Base-by-base conservation (phyloP, 306 rosid genomes). In the Herpetospermum pedunculosum region DNA sequence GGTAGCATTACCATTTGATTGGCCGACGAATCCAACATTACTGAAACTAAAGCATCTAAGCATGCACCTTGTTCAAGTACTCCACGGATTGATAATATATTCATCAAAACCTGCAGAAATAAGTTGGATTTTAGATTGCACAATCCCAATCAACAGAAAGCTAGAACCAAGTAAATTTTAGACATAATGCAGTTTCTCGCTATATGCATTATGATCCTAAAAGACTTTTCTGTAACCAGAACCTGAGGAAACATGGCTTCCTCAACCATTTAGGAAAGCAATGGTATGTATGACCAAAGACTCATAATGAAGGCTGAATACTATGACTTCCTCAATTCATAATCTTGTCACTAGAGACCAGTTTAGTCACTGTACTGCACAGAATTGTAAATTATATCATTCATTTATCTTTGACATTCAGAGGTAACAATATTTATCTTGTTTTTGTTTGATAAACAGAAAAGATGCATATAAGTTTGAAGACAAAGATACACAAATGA, bases 21-120 rank as follows among this genome's bases (percentile, higher is more conserved):
- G 75, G 81, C 79, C 7, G 91, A 82, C 1, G 97, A 94, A 81
- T 94, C 97, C 90, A 94, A 82, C 97, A 94, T 91, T 74, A 91
- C 82, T 10, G 95, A 82, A 78, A 92, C 80, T 73, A 94, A 81
- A 71, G 97, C 98, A 77, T 94, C 98, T 64, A 94, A 84, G 78
- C 97, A 94, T 49, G 94, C 97, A 38, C 92, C 88, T 85, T 91
- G 94, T 81, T 89, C 97, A 50, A 78, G 88, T 58, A 86, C 94
- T 62, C 97, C 92, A 7, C 92, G 86, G 58, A 87, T 83, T 12
- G 97, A 90, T 70, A 94, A 74, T 77, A 94, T 86, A 78, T 85
- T 88, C 94, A 91, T 85, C 85, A 94, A 83, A 73, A 91, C 87
- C 98, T 93, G 85, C 79, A 83, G 58, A 77, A 48, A 65, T 47